These are phyloP conservation scores for Malassezia arunalokei DNA, from an alignment of 1,284 basidiomycete species.

Conservation along the genomic window DNA sequence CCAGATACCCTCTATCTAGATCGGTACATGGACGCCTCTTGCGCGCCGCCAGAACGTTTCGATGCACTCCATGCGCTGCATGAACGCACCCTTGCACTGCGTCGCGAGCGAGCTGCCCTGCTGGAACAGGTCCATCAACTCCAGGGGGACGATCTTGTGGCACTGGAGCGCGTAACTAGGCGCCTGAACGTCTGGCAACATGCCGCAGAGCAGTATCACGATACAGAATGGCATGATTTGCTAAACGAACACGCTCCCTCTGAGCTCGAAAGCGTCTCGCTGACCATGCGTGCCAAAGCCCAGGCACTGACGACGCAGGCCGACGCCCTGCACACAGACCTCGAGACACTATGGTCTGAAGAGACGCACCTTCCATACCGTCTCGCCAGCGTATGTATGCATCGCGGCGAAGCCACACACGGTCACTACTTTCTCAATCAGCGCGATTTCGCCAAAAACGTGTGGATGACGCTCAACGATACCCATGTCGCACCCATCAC, in stretches of 20 bases:
- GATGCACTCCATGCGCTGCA: slow-evolving; percentile 49
- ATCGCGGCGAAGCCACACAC: slow-evolving; percentile 53
- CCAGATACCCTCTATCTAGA: slow-evolving; percentile 77
- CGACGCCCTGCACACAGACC: slow-evolving; percentile 56
- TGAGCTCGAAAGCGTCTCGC: slow-evolving; percentile 2
- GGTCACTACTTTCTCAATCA: slow-evolving; percentile 44
- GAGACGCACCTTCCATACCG: slow-evolving; percentile 65
- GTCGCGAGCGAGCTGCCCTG: slow-evolving; percentile 49
- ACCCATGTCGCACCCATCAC: slow-evolving; percentile 19
- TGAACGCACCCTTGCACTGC: slow-evolving; percentile 49
- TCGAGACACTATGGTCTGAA: slow-evolving; percentile 68
- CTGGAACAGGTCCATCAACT: slow-evolving; percentile 16
- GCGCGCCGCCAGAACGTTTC: not conserved
- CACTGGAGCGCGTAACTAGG: not conserved
- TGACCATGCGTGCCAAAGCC: slow-evolving; percentile 18
- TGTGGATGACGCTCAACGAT: slow-evolving; percentile 43
- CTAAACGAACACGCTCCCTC: not conserved
- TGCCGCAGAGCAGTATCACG: not conserved
- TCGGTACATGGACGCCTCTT: slow-evolving; percentile 57
- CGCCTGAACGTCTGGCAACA: not conserved
- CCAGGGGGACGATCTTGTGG: not conserved
- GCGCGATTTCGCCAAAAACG: slow-evolving; percentile 12
- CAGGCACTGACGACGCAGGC: slow-evolving; percentile 54
- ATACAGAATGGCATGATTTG: not conserved
- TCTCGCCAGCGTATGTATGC: slow-evolving; percentile 87